Conservation (phyloP, 2,329 filamentous ascomycete species). For the Ceratocystis smalleyi region DNA sequence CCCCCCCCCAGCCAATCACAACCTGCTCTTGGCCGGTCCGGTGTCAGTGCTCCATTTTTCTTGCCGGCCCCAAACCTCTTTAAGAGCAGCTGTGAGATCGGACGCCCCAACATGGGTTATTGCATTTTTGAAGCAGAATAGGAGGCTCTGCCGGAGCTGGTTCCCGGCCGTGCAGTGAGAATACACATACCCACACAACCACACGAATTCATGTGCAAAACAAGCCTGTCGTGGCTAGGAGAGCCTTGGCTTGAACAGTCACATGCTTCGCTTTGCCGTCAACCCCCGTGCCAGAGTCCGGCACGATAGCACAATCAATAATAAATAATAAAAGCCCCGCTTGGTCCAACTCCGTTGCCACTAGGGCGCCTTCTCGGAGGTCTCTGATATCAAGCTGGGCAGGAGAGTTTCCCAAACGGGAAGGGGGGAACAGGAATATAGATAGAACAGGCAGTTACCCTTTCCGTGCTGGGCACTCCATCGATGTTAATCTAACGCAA, state of each 20-base stretch:
- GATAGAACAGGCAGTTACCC: neutral
- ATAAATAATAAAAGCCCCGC: neutral
- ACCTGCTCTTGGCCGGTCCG: neutral
- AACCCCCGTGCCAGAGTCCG: neutral
- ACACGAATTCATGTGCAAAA: neutral
- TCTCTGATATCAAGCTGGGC: neutral
- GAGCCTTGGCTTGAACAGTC: neutral
- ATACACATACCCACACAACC: too few relatives aligned
- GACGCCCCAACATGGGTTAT: neutral
- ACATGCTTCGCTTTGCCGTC: neutral
- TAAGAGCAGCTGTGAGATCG: neutral
- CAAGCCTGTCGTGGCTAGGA: neutral
- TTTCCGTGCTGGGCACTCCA: neutral
- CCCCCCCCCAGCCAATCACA: neutral
- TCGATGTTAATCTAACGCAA: neutral
- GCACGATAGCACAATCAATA: neutral
- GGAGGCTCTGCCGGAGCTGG: conserved; percentile 4
- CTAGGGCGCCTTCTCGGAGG: conserved; percentile 2
- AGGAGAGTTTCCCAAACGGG: neutral
- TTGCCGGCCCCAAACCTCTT: neutral
- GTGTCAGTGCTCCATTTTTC: neutral
- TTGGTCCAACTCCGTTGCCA: neutral
- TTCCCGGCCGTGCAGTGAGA: conserved; percentile 1
- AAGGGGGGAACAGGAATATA: neutral
- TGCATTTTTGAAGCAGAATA: neutral